Percentiles rank a stretch among this genome's conserved stretches.
These are phyloP conservation scores for Talaromyces sp. DNA, from an alignment of 2,329 filamentous ascomycete species.

Conservation along the genomic window DNA sequence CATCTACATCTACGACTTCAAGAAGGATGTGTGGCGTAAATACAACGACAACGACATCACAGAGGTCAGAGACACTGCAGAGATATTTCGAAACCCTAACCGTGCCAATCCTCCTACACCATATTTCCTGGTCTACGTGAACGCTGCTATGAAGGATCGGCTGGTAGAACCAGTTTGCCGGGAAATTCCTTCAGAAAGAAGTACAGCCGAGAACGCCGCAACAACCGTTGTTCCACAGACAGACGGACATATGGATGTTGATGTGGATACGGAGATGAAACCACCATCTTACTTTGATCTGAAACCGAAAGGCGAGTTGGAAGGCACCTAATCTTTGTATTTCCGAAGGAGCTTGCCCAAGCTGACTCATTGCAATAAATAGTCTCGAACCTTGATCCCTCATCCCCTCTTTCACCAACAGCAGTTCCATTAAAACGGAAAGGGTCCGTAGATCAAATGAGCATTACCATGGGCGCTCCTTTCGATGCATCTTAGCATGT, in stretches of 20 bases:
- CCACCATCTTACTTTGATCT: slow-evolving; percentile 33
- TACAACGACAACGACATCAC: slow-evolving; percentile 89
- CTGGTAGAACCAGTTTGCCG: slow-evolving; percentile 59
- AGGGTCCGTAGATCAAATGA: slow-evolving; percentile 26
- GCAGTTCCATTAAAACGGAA: slow-evolving; percentile 40
- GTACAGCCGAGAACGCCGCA: neutral
- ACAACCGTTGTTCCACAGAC: slow-evolving; percentile 10
- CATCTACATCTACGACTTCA: slow-evolving; percentile 93
- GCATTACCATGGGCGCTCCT: slow-evolving; percentile 10
- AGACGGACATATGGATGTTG: slow-evolving; percentile 25
- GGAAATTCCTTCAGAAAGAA: slow-evolving; percentile 32
- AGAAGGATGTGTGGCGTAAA: slow-evolving; percentile 76
- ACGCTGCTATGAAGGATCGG: slow-evolving; percentile 61
- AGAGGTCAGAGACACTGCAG: slow-evolving; percentile 61
- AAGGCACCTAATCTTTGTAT: slow-evolving; percentile 30
- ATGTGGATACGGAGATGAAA: slow-evolving; percentile 26
- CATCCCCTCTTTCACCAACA: slow-evolving; percentile 23
- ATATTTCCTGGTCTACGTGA: slow-evolving; percentile 81
- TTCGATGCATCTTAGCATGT: slow-evolving; percentile 1
- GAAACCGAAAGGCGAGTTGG: slow-evolving; percentile 23
- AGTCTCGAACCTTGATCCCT: slow-evolving; percentile 7
- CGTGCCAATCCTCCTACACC: slow-evolving; percentile 67
- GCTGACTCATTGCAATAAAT: neutral
- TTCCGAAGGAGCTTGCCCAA: neutral
- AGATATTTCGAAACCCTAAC: slow-evolving; percentile 67